phyloP scores from a whole-genome alignment of 2,329 filamentous ascomycete genomes.

The Neonectria punicea region DNA sequence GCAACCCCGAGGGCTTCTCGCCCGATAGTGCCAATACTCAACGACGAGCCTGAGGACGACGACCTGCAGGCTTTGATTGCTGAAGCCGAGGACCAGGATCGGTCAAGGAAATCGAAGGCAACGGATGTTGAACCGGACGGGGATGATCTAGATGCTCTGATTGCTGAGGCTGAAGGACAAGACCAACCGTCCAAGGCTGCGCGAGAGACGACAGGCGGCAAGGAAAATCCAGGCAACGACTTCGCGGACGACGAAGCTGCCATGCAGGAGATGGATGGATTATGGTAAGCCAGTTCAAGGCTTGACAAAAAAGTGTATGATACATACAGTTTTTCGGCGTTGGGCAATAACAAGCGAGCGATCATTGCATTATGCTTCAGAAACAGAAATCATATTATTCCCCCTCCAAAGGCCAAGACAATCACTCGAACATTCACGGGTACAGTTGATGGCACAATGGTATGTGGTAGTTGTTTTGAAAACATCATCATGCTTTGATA shows the following conservation, averaged over 20 bases:
- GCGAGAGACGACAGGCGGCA: conserved; percentile 1
- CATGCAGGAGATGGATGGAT: conserved; percentile 71
- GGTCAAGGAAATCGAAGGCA: conserved; percentile 16
- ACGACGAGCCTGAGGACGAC: conserved; percentile 54
- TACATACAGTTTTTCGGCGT: conserved; percentile 11
- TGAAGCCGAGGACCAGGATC: conserved; percentile 52
- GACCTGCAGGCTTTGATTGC: conserved; percentile 66
- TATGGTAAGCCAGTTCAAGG: conserved; percentile 52
- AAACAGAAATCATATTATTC: too few relatives aligned
- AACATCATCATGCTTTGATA: conserved; percentile 27
- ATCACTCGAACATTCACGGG: background rate
- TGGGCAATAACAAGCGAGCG: background rate
- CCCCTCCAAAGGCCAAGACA: too few relatives aligned
- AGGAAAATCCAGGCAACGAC: conserved; percentile 44
- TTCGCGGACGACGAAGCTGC: conserved; percentile 74
- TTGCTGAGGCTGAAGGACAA: conserved; percentile 58
- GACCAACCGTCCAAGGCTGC: conserved; percentile 23
- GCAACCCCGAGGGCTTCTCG: conserved; percentile 57
- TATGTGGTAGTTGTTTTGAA: background rate
- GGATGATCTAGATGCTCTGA: conserved; percentile 64
- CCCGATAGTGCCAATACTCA: conserved; percentile 34
- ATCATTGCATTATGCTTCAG: background rate
- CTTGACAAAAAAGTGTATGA: background rate
- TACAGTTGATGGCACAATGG: background rate
- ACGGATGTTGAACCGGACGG: conserved; percentile 46